These are phyloP conservation scores for Austropuccinia psidii DNA, from an alignment of 1,284 basidiomycete species.

Conservation along the genomic window DNA sequence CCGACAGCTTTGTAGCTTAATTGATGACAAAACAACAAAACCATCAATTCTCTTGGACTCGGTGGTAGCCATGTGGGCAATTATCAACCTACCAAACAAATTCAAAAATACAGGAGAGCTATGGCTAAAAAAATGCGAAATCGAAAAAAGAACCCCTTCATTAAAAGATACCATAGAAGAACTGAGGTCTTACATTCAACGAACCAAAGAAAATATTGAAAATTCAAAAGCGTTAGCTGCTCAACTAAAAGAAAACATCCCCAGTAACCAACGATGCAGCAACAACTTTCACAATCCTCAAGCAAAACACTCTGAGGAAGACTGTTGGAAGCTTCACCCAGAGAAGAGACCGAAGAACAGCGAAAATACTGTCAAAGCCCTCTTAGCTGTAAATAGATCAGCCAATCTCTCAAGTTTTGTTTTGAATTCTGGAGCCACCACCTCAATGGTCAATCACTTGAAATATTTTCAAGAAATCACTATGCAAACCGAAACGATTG, in stretches of 20 bases:
- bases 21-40: background rate
- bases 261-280: too few species aligned
- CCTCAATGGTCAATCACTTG: background rate
- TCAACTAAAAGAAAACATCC: too few species aligned
- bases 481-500: background rate
- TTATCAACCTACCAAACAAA: background rate
- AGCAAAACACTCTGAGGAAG: too few species aligned
- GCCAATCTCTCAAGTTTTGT: background rate
- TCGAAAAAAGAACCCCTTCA: background rate
- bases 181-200: background rate
- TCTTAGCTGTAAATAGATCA: too few species aligned
- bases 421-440: background rate
- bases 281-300: too few species aligned
- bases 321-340: too few species aligned
- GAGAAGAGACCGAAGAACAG: background rate
- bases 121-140: background rate
- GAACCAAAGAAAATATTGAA: background rate
- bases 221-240: background rate
- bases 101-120: background rate
- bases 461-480: background rate
- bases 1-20: background rate
- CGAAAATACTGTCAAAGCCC: too few species aligned
- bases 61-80: background rate
- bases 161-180: background rate
- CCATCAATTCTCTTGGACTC: background rate